Conservation (phyloP, 345 rosid genomes). For the Pistacia integerrima region DNA sequence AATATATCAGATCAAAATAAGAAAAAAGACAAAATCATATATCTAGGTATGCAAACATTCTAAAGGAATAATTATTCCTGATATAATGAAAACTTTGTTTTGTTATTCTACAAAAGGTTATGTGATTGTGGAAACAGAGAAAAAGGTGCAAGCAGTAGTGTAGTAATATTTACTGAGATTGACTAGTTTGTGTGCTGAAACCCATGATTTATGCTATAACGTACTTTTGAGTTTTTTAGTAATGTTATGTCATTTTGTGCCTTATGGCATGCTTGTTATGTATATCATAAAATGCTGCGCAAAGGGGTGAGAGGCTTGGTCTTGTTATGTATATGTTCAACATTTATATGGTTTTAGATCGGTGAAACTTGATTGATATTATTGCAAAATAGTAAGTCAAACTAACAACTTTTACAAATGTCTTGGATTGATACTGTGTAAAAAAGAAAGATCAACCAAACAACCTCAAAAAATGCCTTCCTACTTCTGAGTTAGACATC, state of each 20-base stretch:
- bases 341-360: neutral
- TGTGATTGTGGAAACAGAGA: neutral
- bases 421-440: slow-evolving; percentile 6
- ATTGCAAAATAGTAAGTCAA: too few species aligned
- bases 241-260: neutral
- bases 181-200: neutral
- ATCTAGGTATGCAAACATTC: neutral
- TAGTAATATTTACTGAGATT: slow-evolving; percentile 8
- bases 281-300: neutral
- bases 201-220: neutral
- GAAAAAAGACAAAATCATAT: neutral
- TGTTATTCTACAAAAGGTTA: neutral
- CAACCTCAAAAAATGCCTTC: slow-evolving; percentile 7
- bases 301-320: slow-evolving; percentile 2
- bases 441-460: neutral
- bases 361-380: slow-evolving; percentile 7
- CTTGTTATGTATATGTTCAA: neutral
- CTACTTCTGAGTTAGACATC: slow-evolving; percentile 9
- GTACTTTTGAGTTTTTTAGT: neutral
- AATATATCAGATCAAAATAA: too few species aligned
- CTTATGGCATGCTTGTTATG: neutral
- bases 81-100: neutral
- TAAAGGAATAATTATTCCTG: neutral
- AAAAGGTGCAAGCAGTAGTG: neutral
- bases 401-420: too few species aligned